Evolutionary conservation across 2,329 filamentous ascomycete species (phyloP).

Genomic region (Ophiostoma novo-ulmi): DNA sequence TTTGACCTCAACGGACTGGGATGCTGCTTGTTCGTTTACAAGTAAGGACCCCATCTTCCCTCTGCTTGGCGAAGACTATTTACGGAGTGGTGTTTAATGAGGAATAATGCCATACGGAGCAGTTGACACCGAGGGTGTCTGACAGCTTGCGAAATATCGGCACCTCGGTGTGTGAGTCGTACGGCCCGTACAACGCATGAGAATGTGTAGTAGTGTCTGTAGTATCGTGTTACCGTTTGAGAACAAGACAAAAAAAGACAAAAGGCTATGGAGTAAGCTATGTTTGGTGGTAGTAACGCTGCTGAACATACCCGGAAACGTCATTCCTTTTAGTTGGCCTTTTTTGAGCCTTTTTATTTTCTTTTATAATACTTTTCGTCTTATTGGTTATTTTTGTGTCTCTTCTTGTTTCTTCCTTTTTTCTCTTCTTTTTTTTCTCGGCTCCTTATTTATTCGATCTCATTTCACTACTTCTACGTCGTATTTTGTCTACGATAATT

Average conservation of each 20-base stretch:
- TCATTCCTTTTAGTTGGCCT: background rate
- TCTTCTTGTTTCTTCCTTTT: background rate
- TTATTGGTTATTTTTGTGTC: too few species aligned
- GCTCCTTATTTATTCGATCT: background rate
- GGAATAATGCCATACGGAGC: background rate
- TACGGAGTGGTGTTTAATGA: background rate
- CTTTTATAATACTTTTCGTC: too few species aligned
- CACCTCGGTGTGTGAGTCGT: slow-evolving; percentile 2
- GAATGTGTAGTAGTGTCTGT: background rate
- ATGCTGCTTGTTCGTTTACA: background rate
- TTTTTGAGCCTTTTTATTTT: too few species aligned
- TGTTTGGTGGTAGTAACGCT: background rate
- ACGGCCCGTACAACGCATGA: slow-evolving; percentile 1
- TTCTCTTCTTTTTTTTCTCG: background rate
- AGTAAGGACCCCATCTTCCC: background rate
- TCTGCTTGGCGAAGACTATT: background rate
- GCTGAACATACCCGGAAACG: background rate
- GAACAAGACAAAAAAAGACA: background rate
- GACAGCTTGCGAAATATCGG: background rate
- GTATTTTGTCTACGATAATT: background rate
- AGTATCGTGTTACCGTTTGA: background rate
- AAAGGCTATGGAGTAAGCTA: background rate
- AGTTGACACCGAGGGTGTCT: too few species aligned
- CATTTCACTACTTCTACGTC: background rate
- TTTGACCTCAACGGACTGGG: background rate